phyloP scores from a whole-genome alignment of 768 basidiomycete genomes.

The Collybia mongolica region DNA sequence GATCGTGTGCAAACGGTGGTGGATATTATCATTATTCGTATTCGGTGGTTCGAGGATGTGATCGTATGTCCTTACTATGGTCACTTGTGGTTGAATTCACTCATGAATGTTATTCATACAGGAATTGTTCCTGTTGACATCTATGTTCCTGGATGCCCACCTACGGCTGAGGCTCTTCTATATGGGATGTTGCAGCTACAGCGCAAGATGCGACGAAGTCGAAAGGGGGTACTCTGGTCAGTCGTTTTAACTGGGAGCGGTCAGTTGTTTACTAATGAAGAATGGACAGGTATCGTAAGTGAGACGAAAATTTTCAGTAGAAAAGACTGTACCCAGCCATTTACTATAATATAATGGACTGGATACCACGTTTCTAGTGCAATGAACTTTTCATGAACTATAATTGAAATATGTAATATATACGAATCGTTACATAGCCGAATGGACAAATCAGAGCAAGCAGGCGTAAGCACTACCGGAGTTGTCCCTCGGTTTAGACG shows the following conservation, averaged over 20 bases:
- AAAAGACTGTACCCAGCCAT: slow-evolving; percentile 2
- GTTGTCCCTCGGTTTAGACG: background rate
- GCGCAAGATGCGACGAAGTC: slow-evolving; percentile 89
- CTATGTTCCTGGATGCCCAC: slow-evolving; percentile 95
- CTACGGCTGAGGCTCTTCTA: slow-evolving; percentile 94
- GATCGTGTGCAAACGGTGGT: slow-evolving; percentile 97
- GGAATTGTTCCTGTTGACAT: slow-evolving; percentile 98
- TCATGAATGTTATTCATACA: slow-evolving; percentile 23
- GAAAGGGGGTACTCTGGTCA: slow-evolving; percentile 88
- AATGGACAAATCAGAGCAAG: slow-evolving; percentile 13
- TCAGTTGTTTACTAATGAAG: slow-evolving; percentile 2
- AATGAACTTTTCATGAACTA: too few relatives aligned
- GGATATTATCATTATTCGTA: slow-evolving; percentile 99
- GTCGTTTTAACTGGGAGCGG: slow-evolving; percentile 12
- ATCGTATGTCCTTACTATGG: slow-evolving; percentile 57
- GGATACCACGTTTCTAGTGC: background rate
- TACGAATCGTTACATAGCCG: background rate
- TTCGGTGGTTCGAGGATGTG: slow-evolving; percentile 97
- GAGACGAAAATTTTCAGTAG: slow-evolving; percentile 11
- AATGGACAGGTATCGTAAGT: slow-evolving; percentile 55
- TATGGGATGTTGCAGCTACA: slow-evolving; percentile 97
- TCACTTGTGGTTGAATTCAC: slow-evolving; percentile 5
- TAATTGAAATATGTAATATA: background rate
- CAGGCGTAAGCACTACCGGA: background rate
- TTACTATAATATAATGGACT: background rate